These are phyloP conservation scores for Calonectria leucothoes DNA, from an alignment of 2,329 filamentous ascomycete species.

Conservation along the genomic window DNA sequence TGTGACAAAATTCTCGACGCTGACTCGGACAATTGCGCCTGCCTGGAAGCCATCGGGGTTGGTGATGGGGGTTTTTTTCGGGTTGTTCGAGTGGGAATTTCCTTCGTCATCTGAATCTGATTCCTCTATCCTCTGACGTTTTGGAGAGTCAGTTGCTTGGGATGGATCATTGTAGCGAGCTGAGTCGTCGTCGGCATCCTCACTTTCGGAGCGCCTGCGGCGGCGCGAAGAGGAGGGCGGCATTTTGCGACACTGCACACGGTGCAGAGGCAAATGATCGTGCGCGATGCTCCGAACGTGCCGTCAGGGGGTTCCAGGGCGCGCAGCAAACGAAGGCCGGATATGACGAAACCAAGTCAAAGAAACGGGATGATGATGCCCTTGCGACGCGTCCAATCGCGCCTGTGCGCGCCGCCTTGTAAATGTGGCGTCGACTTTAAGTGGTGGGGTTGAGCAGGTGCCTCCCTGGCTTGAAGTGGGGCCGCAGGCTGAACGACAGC, in stretches of 20 bases:
- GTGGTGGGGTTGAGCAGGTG: conserved; percentile 34
- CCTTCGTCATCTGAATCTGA: conserved; percentile 33
- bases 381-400: conserved; percentile 35
- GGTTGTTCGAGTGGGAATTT: conserved; percentile 21
- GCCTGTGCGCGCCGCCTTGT: conserved; percentile 36
- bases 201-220: conserved; percentile 56
- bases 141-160: conserved; percentile 45
- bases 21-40: conserved; percentile 90
- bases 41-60: conserved; percentile 65
- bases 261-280: background rate
- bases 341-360: conserved; percentile 2
- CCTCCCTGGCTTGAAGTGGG: background rate
- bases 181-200: conserved; percentile 52
- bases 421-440: conserved; percentile 35
- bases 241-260: conserved; percentile 37
- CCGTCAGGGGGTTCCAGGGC: background rate
- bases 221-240: conserved; percentile 49
- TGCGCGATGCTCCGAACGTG: background rate
- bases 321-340: background rate
- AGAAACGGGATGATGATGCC: conserved; percentile 9
- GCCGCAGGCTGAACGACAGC: background rate
- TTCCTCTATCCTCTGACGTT: conserved; percentile 49
- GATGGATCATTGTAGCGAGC: conserved; percentile 35
- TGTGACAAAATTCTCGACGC: conserved; percentile 90
- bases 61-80: conserved; percentile 27